Evolutionary conservation across 2,329 filamentous ascomycete genomes (phyloP), one percentile per base, ranked within the genome.

Genomic region (Colletotrichum sidae): DNA sequence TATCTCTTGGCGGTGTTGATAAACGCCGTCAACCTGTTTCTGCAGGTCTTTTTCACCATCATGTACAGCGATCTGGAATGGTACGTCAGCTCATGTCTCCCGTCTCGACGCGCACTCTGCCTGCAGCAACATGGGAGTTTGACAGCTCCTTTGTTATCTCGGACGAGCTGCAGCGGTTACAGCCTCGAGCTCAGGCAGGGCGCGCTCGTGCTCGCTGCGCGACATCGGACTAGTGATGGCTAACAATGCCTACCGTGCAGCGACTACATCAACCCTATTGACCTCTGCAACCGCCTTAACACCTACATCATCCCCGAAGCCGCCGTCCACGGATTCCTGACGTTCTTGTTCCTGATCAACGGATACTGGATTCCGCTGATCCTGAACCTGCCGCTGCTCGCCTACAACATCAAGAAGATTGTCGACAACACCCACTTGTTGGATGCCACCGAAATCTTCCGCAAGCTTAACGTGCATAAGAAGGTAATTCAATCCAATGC

Each of bases 61-160:
- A 99, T 99, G 96, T 99, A 98, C 84, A 97, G 93, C 81, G 96
- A 99, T 87, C 83, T 99, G 75, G 96, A 99, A 91, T 99, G 96
- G 94, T 97, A 84, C 76, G 92, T 86, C 25, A n/a, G 35, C 12
- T 4, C 4, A 17, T 41, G 17, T 33, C 17, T 38, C 12, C 45
- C 37, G 8, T n/a, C 8, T 38, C 12, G 35, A 35, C 55, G 50
- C 41, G 41, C 37, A 37, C 17, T 38, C 9, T 2, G 8, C 41
- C 42, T n/a, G 12, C 41, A 33, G 34, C 39, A 41, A 17, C 39
- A 11, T 25, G 10, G 46, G 15, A 44, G 54, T 54, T 25, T 7
- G 15, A 44, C 33, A 17, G 25, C n/a, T 38, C 38, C 34, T 35
- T n/a, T 17, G 33, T 33, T 8, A 54, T 49, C 49, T 55, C 55